Conservation (phyloP, 2,329 filamentous ascomycete genomes). For the Metarhizium humberi region DNA sequence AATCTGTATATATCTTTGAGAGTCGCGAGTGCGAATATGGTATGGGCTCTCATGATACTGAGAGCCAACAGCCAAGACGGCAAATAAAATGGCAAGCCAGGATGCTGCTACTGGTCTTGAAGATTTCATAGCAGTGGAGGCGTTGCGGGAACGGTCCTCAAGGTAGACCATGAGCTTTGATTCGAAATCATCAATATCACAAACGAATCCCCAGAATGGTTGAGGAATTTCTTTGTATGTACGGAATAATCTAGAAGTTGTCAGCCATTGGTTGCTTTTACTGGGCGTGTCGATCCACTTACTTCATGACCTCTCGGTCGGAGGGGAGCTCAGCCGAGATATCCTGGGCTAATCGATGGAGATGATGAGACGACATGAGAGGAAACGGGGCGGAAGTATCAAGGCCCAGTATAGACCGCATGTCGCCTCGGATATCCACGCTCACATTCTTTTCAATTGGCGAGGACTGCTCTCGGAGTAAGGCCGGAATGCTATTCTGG, state of each 20-base stretch:
- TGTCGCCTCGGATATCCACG: slow-evolving; percentile 52
- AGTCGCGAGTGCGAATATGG: slow-evolving; percentile 48
- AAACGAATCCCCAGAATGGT: slow-evolving; percentile 59
- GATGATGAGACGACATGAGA: slow-evolving; percentile 54
- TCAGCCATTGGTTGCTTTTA: slow-evolving; percentile 4
- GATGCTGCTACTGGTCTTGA: slow-evolving; percentile 49
- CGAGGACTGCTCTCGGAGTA: slow-evolving; percentile 51
- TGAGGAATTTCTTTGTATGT: slow-evolving; percentile 60
- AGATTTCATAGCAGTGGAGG: slow-evolving; percentile 34
- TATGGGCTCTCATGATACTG: slow-evolving; percentile 59
- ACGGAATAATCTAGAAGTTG: slow-evolving; percentile 43
- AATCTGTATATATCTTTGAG: slow-evolving; percentile 53
- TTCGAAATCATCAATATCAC: slow-evolving; percentile 57
- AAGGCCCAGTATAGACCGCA: slow-evolving; percentile 55
- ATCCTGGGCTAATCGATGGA: slow-evolving; percentile 50
- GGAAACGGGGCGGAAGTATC: slow-evolving; percentile 59
- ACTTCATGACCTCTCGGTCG: slow-evolving; percentile 59
- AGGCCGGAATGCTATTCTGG: slow-evolving; percentile 59
- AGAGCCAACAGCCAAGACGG: slow-evolving; percentile 54
- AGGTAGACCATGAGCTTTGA: slow-evolving; percentile 56
- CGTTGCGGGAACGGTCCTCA: slow-evolving; percentile 51
- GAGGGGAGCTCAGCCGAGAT: slow-evolving; percentile 54
- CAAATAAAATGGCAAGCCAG: slow-evolving; percentile 57
- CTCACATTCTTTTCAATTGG: slow-evolving; percentile 41
- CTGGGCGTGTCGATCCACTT: slow-evolving; percentile 16